Percentiles rank a stretch among this genome's conserved stretches.
These are phyloP conservation scores for Aspergillus puulaauensis DNA, from an alignment of 2,329 filamentous ascomycete genomes.

Conservation along the genomic window DNA sequence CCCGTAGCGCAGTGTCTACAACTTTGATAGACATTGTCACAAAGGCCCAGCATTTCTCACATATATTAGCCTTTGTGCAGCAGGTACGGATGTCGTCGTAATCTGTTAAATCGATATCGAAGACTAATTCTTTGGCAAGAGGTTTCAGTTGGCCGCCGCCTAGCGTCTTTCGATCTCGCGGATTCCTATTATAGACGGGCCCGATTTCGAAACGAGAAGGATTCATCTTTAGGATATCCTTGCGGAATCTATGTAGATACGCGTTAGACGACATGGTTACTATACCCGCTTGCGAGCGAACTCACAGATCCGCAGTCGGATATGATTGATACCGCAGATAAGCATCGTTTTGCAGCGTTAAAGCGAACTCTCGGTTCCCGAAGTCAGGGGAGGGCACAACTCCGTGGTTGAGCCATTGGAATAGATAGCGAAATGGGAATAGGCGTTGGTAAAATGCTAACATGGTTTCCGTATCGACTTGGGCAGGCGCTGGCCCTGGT, in stretches of 20 bases:
- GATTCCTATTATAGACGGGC: slow-evolving; percentile 93
- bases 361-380: slow-evolving; percentile 89
- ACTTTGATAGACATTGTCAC: slow-evolving; percentile 98
- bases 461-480: slow-evolving; percentile 80
- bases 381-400: slow-evolving; percentile 85
- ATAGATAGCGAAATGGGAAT: slow-evolving; percentile 91
- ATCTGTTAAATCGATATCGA: slow-evolving; percentile 99
- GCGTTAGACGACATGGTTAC: slow-evolving; percentile 16
- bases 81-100: slow-evolving; percentile 97
- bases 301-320: slow-evolving; percentile 62
- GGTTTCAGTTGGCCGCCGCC: slow-evolving; percentile 79
- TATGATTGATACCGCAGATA: slow-evolving; percentile 91
- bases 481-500: slow-evolving; percentile 39
- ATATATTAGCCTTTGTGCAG: slow-evolving; percentile 91
- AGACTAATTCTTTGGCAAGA: slow-evolving; percentile 89
- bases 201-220: slow-evolving; percentile 97
- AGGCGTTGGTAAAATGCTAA: slow-evolving; percentile 92
- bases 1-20: slow-evolving; percentile 78
- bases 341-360: slow-evolving; percentile 87
- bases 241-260: slow-evolving; percentile 66
- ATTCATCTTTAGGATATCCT: slow-evolving; percentile 83
- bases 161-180: slow-evolving; percentile 85
- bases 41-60: slow-evolving; percentile 91
- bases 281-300: neutral
- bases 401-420: slow-evolving; percentile 97